phyloP scores from a whole-genome alignment of 495 filamentous ascomycete genomes.

The Talaromyces stipitatus region DNA sequence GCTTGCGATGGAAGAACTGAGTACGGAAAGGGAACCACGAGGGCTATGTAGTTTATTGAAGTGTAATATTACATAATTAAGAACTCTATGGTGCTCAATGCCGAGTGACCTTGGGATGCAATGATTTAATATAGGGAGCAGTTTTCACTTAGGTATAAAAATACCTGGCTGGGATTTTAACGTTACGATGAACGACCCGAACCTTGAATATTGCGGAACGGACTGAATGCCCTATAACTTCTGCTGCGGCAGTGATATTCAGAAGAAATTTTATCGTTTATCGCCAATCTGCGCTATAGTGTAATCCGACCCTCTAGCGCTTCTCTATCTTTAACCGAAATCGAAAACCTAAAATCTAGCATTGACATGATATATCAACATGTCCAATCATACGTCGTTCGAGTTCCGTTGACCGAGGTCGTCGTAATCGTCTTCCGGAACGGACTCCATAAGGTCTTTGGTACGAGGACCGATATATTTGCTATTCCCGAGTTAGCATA shows the following conservation, averaged over 20 bases:
- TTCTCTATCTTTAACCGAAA: neutral
- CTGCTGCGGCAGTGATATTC: too few species aligned
- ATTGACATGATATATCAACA: neutral
- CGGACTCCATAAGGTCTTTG: conserved; percentile 34
- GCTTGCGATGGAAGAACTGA: neutral
- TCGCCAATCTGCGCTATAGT: neutral
- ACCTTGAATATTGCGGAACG: too few species aligned
- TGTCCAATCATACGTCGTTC: neutral
- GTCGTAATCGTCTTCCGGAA: conserved; percentile 27
- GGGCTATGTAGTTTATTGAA: neutral
- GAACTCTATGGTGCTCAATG: neutral
- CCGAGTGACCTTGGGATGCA: too few species aligned
- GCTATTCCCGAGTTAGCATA: conserved; percentile 13
- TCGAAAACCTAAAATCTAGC: neutral
- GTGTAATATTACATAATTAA: neutral
- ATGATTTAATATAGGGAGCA: neutral
- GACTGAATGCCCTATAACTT: too few species aligned
- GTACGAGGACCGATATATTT: conserved; percentile 51
- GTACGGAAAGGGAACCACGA: neutral
- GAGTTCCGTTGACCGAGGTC: neutral
- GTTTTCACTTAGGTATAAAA: neutral
- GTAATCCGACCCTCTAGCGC: neutral
- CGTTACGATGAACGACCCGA: too few species aligned
- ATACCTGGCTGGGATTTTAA: neutral
- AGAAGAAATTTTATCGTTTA: neutral